These are phyloP conservation scores for Borealophlyctis nickersoniae DNA, from an alignment of 192 early-diverging fungal species.

Conservation along the genomic window DNA sequence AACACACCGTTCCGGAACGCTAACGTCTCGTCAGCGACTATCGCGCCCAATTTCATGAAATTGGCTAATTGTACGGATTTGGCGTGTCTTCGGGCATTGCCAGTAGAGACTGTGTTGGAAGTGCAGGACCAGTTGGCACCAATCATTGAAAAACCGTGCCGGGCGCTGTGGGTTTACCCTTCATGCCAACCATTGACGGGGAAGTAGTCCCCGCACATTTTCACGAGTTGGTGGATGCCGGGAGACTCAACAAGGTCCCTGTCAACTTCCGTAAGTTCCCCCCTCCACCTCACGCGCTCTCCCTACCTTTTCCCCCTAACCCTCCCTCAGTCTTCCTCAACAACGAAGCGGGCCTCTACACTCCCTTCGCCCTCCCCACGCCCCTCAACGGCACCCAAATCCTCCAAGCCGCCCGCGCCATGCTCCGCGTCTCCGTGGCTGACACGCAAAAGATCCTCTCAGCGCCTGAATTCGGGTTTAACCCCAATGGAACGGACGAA, in stretches of 20 bases:
- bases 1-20: neutral
- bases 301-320: neutral
- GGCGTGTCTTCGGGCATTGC: neutral
- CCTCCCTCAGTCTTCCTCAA: neutral
- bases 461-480: neutral
- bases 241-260: neutral
- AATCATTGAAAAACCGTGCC: neutral
- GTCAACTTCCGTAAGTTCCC: neutral
- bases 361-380: neutral
- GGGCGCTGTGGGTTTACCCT: neutral
- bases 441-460: neutral
- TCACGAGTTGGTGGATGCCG: neutral
- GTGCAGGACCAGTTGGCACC: neutral
- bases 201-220: neutral
- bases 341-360: neutral
- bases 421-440: too few relatives aligned
- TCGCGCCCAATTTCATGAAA: neutral
- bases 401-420: neutral
- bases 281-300: neutral
- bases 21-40: neutral
- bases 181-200: neutral
- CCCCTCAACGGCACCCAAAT: neutral
- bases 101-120: neutral
- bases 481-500: neutral
- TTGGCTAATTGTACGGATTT: neutral